Evolutionary conservation across 129 eudicot genomes (phyloP).

Genomic region (Escallonia rubra): DNA sequence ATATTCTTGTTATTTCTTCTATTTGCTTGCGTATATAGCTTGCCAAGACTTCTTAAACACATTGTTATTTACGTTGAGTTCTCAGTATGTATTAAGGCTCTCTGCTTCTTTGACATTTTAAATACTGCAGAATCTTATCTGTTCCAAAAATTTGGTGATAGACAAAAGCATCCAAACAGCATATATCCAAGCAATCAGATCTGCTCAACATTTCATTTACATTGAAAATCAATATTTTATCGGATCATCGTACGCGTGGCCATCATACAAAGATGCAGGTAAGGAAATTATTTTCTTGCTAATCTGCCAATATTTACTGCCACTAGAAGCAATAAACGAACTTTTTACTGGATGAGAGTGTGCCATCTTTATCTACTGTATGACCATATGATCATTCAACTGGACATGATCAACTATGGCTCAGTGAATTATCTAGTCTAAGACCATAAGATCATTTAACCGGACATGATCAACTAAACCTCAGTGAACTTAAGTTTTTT

Average conservation of each 20-base stretch:
- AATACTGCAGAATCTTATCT: slow-evolving; percentile 74
- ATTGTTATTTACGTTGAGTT: neutral
- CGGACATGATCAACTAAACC: neutral
- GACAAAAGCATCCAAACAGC: slow-evolving; percentile 95
- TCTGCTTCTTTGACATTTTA: slow-evolving; percentile 2
- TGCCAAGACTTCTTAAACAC: neutral
- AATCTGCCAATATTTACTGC: neutral
- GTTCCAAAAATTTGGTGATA: slow-evolving; percentile 66
- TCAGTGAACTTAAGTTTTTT: neutral
- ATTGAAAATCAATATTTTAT: slow-evolving; percentile 94
- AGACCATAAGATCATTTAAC: neutral
- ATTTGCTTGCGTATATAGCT: neutral
- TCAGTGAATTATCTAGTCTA: neutral
- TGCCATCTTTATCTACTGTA: too few relatives aligned
- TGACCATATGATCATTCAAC: too few relatives aligned
- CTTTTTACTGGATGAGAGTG: neutral
- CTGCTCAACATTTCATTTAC: slow-evolving; percentile 88
- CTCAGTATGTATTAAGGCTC: neutral
- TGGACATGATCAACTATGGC: too few relatives aligned
- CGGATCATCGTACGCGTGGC: slow-evolving; percentile 97
- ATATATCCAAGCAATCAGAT: slow-evolving; percentile 91
- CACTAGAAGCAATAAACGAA: neutral
- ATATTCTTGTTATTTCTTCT: slow-evolving; percentile 1
- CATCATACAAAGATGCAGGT: slow-evolving; percentile 89
- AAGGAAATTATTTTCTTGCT: slow-evolving; percentile 1